A percentile compares a stretch with the other conserved stretches of the same genome.
phyloP scores from a whole-genome alignment of 306 rosid genomes.

The Castanea sativa region DNA sequence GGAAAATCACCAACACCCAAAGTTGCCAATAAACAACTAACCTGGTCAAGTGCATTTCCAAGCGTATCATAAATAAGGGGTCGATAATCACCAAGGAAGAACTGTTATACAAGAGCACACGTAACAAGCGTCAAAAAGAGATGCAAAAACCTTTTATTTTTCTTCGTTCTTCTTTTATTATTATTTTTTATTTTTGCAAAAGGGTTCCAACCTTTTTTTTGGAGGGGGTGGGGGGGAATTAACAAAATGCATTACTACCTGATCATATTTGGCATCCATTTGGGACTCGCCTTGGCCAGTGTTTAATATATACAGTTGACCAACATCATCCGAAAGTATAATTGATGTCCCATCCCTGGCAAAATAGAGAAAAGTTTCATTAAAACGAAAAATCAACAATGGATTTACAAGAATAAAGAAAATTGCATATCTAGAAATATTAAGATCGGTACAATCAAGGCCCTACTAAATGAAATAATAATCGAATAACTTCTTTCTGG shows the following conservation, averaged over 20 bases:
- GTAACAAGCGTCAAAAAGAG: slow-evolving; percentile 21
- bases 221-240: neutral
- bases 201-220: neutral
- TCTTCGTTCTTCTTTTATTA: too few relatives aligned
- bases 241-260: slow-evolving; percentile 48
- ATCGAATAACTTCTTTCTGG: neutral
- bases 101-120: slow-evolving; percentile 49
- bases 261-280: slow-evolving; percentile 92
- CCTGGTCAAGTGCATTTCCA: slow-evolving; percentile 95
- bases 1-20: neutral
- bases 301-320: slow-evolving; percentile 82
- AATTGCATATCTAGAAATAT: neutral
- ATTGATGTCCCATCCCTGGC: slow-evolving; percentile 95
- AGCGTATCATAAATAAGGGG: slow-evolving; percentile 83
- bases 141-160: neutral
- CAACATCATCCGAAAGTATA: slow-evolving; percentile 95
- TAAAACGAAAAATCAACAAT: slow-evolving; percentile 13
- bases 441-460: neutral
- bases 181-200: too few relatives aligned
- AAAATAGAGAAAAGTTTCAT: slow-evolving; percentile 22
- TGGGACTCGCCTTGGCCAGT: slow-evolving; percentile 98
- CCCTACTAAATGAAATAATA: neutral
- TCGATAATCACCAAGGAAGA: slow-evolving; percentile 98
- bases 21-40: slow-evolving; percentile 31
- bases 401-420: neutral